A percentile compares a stretch with the other conserved stretches of the same genome.
Evolutionary conservation across 2,329 filamentous ascomycete species (phyloP).

Genomic region (Colletotrichum liaoningense): DNA sequence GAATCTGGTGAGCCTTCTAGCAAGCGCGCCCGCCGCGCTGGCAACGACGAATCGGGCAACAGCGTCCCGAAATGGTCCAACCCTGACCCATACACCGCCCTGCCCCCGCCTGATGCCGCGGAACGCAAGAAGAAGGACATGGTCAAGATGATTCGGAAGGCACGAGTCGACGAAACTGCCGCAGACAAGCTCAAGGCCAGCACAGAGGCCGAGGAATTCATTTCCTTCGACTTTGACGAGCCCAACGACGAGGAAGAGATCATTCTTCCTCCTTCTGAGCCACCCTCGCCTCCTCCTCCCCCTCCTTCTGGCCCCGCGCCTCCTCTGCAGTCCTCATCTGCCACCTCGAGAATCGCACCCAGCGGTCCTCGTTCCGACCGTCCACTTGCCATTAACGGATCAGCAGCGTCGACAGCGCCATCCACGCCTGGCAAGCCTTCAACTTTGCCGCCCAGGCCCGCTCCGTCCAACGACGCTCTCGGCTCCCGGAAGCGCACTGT

Average conservation of each 20-base stretch:
- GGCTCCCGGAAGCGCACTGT: slow-evolving; percentile 80
- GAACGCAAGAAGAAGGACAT: slow-evolving; percentile 85
- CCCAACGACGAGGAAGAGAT: slow-evolving; percentile 50
- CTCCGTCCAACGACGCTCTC: slow-evolving; percentile 55
- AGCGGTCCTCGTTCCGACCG: slow-evolving; percentile 18
- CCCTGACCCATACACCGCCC: slow-evolving; percentile 89
- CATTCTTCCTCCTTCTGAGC: slow-evolving; percentile 30
- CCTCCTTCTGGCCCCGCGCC: slow-evolving; percentile 15
- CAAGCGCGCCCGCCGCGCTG: slow-evolving; percentile 54
- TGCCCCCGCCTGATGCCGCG: slow-evolving; percentile 78
- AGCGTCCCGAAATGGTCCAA: slow-evolving; percentile 89
- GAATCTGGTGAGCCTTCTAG: slow-evolving; percentile 51
- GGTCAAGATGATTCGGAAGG: slow-evolving; percentile 91
- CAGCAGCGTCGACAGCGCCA: slow-evolving; percentile 36
- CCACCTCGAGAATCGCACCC: neutral
- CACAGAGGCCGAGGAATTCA: slow-evolving; percentile 82
- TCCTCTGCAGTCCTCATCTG: neutral
- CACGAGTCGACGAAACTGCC: slow-evolving; percentile 70
- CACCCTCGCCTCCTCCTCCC: slow-evolving; percentile 28
- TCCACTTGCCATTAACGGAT: slow-evolving; percentile 27
- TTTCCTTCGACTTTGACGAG: slow-evolving; percentile 78
- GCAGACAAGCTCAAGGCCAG: slow-evolving; percentile 61
- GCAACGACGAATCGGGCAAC: slow-evolving; percentile 50
- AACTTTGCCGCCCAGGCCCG: slow-evolving; percentile 38
- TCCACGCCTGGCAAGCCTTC: slow-evolving; percentile 38